A percentile compares a stretch with the other conserved stretches of the same genome.
Conservation (phyloP, 768 basidiomycete species). For the Serendipita sp. region DNA sequence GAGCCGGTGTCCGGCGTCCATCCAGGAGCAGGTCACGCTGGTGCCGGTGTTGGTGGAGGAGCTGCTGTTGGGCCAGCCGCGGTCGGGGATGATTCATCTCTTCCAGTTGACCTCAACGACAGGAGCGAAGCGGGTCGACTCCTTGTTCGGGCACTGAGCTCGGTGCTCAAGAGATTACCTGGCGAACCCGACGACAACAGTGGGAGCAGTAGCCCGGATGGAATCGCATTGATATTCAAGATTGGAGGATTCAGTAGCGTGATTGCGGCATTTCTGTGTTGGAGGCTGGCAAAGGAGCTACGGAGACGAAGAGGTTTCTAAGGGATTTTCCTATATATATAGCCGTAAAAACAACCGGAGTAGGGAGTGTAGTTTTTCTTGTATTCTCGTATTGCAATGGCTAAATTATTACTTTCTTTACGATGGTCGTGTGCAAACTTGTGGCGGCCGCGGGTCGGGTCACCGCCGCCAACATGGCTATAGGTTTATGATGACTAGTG, state of each 20-base stretch:
- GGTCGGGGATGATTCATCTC: no score
- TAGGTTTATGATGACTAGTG: no score
- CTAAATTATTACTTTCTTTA: no score
- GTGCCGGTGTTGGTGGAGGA: background rate
- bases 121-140: background rate
- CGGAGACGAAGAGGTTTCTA: background rate
- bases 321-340: no score
- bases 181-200: no score
- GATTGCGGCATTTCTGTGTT: background rate
- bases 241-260: background rate
- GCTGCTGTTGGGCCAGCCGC: background rate
- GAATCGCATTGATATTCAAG: background rate
- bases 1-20: slow-evolving; percentile 32
- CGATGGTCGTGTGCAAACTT: no score
- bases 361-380: no score
- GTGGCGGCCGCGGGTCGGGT: no score
- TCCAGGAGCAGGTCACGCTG: slow-evolving; percentile 9
- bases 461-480: no score
- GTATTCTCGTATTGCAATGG: no score
- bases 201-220: background rate
- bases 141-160: background rate
- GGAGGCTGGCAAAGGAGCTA: background rate
- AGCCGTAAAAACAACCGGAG: no score
- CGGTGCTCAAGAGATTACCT: background rate
- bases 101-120: background rate